Evolutionary conservation across 179 eudicot genomes (phyloP).

Genomic region (Beta macrorhiza): DNA sequence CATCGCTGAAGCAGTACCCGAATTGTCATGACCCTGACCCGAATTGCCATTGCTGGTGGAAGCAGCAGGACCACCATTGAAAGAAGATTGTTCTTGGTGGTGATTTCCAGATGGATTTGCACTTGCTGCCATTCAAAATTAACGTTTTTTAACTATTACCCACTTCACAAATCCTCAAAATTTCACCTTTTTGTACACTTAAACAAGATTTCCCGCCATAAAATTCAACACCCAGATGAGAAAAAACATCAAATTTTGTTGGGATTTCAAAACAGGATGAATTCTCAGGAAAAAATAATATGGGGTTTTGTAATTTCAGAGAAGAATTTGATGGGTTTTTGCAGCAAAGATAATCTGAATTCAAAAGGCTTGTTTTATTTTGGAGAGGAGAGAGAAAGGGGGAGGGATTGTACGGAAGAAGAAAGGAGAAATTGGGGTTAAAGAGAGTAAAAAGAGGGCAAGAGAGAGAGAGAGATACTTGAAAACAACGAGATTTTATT

Average conservation of each 20-base stretch:
- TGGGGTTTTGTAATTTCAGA: slow-evolving; percentile 9
- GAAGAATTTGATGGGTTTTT: slow-evolving; percentile 14
- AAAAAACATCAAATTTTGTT: background rate
- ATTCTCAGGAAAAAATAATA: background rate
- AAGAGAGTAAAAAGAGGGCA: background rate
- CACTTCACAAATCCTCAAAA: slow-evolving; percentile 20
- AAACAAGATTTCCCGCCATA: slow-evolving; percentile 34
- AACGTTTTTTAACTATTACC: background rate
- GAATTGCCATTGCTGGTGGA: slow-evolving; percentile 32
- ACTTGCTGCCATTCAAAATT: slow-evolving; percentile 35
- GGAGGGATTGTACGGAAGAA: slow-evolving; percentile 31
- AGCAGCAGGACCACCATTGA: slow-evolving; percentile 29
- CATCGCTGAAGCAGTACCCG: slow-evolving; percentile 28
- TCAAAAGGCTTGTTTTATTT: background rate
- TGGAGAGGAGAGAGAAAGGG: background rate
- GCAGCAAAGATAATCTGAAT: background rate
- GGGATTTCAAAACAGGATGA: background rate
- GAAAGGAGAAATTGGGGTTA: slow-evolving; percentile 2
- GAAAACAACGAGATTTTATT: background rate
- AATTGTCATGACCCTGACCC: slow-evolving; percentile 29
- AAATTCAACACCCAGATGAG: slow-evolving; percentile 30
- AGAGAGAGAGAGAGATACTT: background rate
- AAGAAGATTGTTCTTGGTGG: slow-evolving; percentile 31
- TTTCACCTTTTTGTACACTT: background rate
- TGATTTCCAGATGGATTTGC: slow-evolving; percentile 39